phyloP scores from a whole-genome alignment of 352 stramenopile genomes.

The Phytophthora sansomeana region DNA sequence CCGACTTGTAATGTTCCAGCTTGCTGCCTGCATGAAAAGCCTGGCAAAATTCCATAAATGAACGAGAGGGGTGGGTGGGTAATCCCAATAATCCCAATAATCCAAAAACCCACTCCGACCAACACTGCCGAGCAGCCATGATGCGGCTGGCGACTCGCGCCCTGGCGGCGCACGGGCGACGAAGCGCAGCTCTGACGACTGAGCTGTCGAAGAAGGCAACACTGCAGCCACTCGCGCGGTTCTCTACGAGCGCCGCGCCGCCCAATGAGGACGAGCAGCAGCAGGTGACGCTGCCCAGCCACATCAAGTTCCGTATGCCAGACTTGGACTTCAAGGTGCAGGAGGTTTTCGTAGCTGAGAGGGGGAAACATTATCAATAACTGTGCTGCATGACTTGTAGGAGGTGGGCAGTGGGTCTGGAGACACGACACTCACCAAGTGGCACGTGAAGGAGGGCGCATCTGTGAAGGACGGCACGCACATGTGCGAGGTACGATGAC shows the following conservation, averaged over 20 bases:
- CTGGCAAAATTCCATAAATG: too few species aligned
- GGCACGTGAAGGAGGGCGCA: conserved; percentile 72
- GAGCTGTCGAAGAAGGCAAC: not conserved
- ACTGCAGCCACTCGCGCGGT: not conserved
- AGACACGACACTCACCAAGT: conserved; percentile 79
- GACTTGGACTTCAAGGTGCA: conserved; percentile 85
- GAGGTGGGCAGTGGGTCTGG: conserved; percentile 61
- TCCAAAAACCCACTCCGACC: too few species aligned
- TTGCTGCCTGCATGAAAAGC: too few species aligned
- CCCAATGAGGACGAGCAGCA: conserved; percentile 16
- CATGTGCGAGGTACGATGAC: conserved; percentile 74
- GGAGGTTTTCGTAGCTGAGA: not conserved
- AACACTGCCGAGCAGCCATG: conserved; percentile 16
- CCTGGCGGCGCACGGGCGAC: conserved; percentile 17
- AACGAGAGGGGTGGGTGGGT: too few species aligned
- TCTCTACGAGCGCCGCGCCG: conserved; percentile 19
- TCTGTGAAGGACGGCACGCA: conserved; percentile 69
- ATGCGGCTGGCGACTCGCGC: conserved; percentile 24
- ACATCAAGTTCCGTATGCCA: conserved; percentile 91
- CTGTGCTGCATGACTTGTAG: conserved; percentile 22
- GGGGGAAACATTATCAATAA: not conserved
- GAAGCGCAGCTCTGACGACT: conserved; percentile 11
- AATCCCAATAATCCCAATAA: too few species aligned
- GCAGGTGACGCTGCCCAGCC: conserved; percentile 51
- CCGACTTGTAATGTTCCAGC: too few species aligned